Base-by-base conservation (phyloP, 495 filamentous ascomycete genomes). In the Xylaria flabelliformis region DNA sequence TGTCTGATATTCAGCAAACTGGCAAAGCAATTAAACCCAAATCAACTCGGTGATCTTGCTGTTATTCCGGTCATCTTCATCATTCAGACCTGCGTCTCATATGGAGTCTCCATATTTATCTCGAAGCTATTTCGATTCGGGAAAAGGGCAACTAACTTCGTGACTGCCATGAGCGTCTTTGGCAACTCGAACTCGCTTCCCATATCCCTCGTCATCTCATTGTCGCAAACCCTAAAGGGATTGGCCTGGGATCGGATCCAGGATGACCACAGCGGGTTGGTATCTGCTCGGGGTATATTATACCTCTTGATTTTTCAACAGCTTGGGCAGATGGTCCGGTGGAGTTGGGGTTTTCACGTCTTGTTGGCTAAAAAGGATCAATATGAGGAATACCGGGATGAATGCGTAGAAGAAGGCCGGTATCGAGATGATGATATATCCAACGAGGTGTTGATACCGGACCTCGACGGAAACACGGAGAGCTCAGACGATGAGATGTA, bases 261-360 rank as follows among this genome's bases (percentile, higher is more conserved):
- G 1, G 92, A 93, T 66, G 96, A 99, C 73, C 98, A 97, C 75
- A 95, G 98, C 74, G 92, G 95, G 69, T 94, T 98, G 82, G 96
- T 99, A 19, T 94, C 90, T 10, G 95, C 96, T 1, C 89, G 96
- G 32, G 96, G 96, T 64, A 98, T 99, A 70, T 84, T 99, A 3
- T 99, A 99, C 76, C 86, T 99, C 13, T 85, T 99, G 67, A 97
- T 99, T 74, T 99, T 99, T 82, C 96, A 98, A 83, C 96, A 99
- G 79, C 89, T 99, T 21, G 96, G 96, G 29, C 96, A 99, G 80
- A 85, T 98, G 26, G 91, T 99, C 61, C 87, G 96, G 67, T 99
- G 96, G 96, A 98, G 93, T 74, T 99, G 97, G 97, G 96, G 96
- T 10, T 98, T 97, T 76, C 93, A 97, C 76, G 89, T 98, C 53